These are phyloP conservation scores for Aegle marmelos DNA, from an alignment of 345 rosid genomes.

Conservation along the genomic window DNA sequence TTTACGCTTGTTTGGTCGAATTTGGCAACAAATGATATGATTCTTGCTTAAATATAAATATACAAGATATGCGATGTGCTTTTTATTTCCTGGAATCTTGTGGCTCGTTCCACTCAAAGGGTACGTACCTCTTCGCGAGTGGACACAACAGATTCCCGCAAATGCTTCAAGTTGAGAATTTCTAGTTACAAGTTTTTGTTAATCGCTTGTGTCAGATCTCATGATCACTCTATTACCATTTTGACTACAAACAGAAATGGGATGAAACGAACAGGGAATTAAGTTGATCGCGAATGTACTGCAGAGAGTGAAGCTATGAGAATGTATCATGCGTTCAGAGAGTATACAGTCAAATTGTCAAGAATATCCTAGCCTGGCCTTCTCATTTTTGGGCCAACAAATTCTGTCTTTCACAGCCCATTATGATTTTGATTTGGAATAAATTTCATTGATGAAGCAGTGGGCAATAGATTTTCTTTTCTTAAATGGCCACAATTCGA, in stretches of 20 bases:
- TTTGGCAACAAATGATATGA: not conserved
- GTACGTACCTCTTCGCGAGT: not conserved
- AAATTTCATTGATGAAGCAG: not conserved
- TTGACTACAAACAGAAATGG: not conserved
- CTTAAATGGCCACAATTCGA: too few relatives aligned
- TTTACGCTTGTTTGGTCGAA: not conserved
- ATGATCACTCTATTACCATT: not conserved
- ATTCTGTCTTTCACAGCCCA: not conserved
- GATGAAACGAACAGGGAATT: not conserved
- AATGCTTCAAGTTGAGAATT: too few relatives aligned
- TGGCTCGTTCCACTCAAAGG: not conserved
- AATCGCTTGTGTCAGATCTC: not conserved
- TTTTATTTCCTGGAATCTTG: not conserved
- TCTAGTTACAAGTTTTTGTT: too few relatives aligned
- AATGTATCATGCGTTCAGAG: too few relatives aligned
- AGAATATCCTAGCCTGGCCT: not conserved
- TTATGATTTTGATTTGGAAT: not conserved
- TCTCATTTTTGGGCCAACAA: not conserved
- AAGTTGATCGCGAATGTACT: too few relatives aligned
- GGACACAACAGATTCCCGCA: not conserved
- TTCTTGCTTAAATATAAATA: not conserved
- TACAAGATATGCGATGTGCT: not conserved
- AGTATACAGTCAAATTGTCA: too few relatives aligned
- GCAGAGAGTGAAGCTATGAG: too few relatives aligned
- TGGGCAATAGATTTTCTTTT: not conserved